Conservation (phyloP, 495 filamentous ascomycete genomes). For the Pyrenula massariospora region DNA sequence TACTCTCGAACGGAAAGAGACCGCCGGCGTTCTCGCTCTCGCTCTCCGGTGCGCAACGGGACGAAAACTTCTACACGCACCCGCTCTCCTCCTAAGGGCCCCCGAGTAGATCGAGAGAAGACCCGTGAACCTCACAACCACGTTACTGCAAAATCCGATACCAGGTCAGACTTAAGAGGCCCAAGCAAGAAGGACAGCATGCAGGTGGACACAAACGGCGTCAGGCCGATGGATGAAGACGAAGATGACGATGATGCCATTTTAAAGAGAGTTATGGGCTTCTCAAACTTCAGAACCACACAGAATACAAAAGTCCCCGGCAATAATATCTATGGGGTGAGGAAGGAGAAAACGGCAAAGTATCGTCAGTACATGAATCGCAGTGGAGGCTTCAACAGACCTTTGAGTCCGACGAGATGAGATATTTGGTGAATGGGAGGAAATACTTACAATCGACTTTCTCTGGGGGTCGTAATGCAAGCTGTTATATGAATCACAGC, state of each 20-base stretch:
- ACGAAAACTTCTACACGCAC: slow-evolving; percentile 22
- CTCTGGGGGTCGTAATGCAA: too few species aligned
- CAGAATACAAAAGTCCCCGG: slow-evolving; percentile 85
- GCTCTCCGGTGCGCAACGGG: slow-evolving; percentile 32
- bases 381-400: slow-evolving; percentile 89
- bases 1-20: slow-evolving; percentile 20
- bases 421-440: neutral
- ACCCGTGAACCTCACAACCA: slow-evolving; percentile 12
- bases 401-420: slow-evolving; percentile 50
- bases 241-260: slow-evolving; percentile 58
- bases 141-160: slow-evolving; percentile 15
- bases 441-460: too few species aligned
- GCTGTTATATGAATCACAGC: too few species aligned
- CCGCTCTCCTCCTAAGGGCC: slow-evolving; percentile 21
- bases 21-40: slow-evolving; percentile 29
- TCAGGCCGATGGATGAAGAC: slow-evolving; percentile 33
- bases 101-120: slow-evolving; percentile 17
- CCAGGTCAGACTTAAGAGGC: slow-evolving; percentile 4
- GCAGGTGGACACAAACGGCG: slow-evolving; percentile 29
- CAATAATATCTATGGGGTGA: slow-evolving; percentile 72
- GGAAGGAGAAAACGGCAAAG: slow-evolving; percentile 91
- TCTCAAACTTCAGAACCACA: slow-evolving; percentile 71
- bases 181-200: slow-evolving; percentile 25
- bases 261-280: slow-evolving; percentile 83
- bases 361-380: slow-evolving; percentile 99